Percentiles rank a stretch among this genome's conserved stretches.
Conservation (phyloP, 495 filamentous ascomycete genomes). For the Podospora didyma region DNA sequence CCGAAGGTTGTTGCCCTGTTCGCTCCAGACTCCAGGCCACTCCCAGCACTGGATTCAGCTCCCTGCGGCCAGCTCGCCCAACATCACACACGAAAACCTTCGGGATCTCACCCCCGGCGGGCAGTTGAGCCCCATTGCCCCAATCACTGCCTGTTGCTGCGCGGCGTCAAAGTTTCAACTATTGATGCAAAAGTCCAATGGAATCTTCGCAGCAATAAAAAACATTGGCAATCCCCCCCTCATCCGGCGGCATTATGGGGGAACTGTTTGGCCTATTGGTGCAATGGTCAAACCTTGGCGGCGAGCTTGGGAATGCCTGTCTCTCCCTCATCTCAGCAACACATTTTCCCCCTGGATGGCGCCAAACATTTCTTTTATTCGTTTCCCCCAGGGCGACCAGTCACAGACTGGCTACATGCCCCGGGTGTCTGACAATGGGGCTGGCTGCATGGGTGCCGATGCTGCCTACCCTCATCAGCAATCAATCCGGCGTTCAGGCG, state of each 20-base stretch:
- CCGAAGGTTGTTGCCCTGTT: background rate
- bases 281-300: too few relatives aligned
- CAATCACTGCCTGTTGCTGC: background rate
- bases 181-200: background rate
- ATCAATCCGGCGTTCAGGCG: background rate
- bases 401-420: background rate
- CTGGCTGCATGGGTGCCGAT: background rate
- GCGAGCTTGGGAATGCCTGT: too few relatives aligned
- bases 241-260: too few relatives aligned
- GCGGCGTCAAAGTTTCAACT: background rate
- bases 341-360: background rate
- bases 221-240: too few relatives aligned
- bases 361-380: background rate
- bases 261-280: too few relatives aligned
- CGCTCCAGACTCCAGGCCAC: constrained; percentile 11
- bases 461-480: background rate
- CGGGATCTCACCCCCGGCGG: background rate
- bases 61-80: background rate
- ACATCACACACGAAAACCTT: background rate
- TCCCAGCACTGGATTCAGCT: too few relatives aligned
- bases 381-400: background rate
- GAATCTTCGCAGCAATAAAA: too few relatives aligned
- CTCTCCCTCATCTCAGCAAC: background rate
- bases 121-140: background rate
- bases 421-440: background rate